Evolutionary conservation across 495 filamentous ascomycete species (phyloP).

Genomic region (Trichocladium antarcticum): DNA sequence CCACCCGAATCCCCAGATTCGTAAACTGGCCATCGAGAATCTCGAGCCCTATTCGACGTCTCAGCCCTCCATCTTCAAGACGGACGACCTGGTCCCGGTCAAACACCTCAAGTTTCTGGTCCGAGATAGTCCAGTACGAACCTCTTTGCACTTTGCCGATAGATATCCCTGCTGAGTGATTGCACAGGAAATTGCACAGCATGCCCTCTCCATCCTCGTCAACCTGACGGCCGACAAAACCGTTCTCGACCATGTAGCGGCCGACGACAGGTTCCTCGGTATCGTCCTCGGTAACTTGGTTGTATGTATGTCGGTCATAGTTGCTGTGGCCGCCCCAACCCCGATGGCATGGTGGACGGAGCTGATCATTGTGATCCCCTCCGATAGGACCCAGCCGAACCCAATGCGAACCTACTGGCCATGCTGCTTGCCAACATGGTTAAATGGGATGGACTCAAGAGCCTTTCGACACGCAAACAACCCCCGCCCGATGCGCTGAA

Average conservation of each 20-base stretch:
- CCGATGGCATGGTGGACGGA: background rate
- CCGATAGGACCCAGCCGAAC: conserved; percentile 40
- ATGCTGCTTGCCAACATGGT: conserved; percentile 90
- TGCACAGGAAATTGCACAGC: conserved; percentile 68
- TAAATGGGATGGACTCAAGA: conserved; percentile 62
- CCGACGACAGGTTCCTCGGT: conserved; percentile 73
- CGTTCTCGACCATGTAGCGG: conserved; percentile 57
- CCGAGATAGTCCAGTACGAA: conserved; percentile 62
- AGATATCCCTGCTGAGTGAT: background rate
- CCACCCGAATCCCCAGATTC: conserved; percentile 76
- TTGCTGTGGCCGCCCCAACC: background rate
- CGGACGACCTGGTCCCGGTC: conserved; percentile 61
- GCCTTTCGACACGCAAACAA: conserved; percentile 54
- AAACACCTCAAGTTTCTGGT: conserved; percentile 84
- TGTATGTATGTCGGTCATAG: conserved; percentile 43
- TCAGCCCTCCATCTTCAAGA: conserved; percentile 75
- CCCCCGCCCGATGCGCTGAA: conserved; percentile 46
- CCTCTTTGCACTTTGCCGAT: background rate
- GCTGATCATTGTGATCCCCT: conserved; percentile 4
- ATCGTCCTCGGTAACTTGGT: conserved; percentile 58
- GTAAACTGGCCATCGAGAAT: conserved; percentile 65
- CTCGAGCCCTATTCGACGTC: conserved; percentile 71
- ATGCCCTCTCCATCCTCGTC: conserved; percentile 86
- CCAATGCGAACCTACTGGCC: conserved; percentile 70
- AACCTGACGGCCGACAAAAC: conserved; percentile 75